Evolutionary conservation across 257 asterid species (phyloP).

Genomic region (Asclepias syriaca): DNA sequence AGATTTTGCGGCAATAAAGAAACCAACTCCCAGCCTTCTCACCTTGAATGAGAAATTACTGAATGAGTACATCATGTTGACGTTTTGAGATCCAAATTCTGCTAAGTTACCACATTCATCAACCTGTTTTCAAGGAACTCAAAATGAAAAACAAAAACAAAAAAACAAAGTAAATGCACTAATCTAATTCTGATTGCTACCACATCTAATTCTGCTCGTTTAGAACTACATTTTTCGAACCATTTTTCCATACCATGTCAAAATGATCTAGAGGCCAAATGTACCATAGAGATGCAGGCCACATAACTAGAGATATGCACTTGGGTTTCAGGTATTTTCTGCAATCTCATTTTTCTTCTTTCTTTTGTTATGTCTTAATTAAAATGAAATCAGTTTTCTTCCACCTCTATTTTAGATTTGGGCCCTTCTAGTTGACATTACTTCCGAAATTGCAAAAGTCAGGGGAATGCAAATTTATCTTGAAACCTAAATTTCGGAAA

Average conservation of each 20-base stretch:
- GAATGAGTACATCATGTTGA: conserved; percentile 61
- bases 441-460: background rate
- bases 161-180: background rate
- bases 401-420: background rate
- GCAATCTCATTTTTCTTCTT: background rate
- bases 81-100: conserved; percentile 57
- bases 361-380: background rate
- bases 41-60: conserved; percentile 97
- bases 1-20: conserved; percentile 1
- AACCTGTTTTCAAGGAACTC: conserved; percentile 44
- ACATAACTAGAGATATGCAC: background rate
- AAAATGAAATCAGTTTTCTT: background rate
- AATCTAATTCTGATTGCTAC: too few relatives aligned
- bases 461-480: background rate
- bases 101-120: conserved; percentile 80
- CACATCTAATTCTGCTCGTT: background rate
- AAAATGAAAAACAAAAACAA: conserved; percentile 7
- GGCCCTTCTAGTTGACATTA: background rate
- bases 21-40: conserved; percentile 13
- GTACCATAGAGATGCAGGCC: background rate
- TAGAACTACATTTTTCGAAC: background rate
- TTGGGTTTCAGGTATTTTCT: background rate
- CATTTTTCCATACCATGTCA: background rate
- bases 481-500: background rate
- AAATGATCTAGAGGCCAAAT: background rate